Percentiles rank a stretch among this genome's conserved stretches.
phyloP scores from a whole-genome alignment of 768 basidiomycete species.

The Mycena olivaceomarginata region DNA sequence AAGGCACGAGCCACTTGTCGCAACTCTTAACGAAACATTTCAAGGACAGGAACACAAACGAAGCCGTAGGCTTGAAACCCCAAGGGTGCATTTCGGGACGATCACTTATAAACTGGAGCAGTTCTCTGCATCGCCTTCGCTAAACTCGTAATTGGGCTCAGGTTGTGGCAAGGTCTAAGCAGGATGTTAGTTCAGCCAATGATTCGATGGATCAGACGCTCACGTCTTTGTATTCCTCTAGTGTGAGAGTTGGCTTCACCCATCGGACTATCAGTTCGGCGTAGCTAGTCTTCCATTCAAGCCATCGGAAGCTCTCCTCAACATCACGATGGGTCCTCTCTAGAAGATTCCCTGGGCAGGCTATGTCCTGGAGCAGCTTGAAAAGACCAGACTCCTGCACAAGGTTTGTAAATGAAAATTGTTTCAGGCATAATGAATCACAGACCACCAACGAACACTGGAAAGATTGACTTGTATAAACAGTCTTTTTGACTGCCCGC shows the following conservation, averaged over 20 bases:
- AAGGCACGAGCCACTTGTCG: constrained; percentile 1
- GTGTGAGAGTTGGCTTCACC: neutral
- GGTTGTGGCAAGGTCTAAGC: too few species aligned
- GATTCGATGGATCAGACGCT: too few species aligned
- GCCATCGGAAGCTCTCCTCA: neutral
- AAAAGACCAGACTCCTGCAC: neutral
- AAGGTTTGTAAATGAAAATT: neutral
- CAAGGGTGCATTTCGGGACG: constrained; percentile 12
- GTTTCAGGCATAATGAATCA: neutral
- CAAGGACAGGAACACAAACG: neutral
- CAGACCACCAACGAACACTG: neutral
- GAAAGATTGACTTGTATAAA: neutral
- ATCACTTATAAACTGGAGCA: constrained; percentile 1
- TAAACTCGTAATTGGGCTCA: neutral
- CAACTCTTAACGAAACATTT: neutral
- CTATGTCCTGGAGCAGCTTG: neutral
- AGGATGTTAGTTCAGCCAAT: too few species aligned
- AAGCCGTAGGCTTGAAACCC: constrained; percentile 9
- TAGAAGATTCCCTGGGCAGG: neutral
- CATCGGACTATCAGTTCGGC: neutral
- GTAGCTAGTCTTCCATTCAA: constrained; percentile 3
- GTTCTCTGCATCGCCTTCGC: neutral
- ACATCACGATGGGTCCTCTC: constrained; percentile 12
- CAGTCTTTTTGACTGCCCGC: neutral
- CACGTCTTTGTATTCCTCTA: neutral